Conservation (phyloP, 83 land plant species). For the Picea engelmannii region DNA sequence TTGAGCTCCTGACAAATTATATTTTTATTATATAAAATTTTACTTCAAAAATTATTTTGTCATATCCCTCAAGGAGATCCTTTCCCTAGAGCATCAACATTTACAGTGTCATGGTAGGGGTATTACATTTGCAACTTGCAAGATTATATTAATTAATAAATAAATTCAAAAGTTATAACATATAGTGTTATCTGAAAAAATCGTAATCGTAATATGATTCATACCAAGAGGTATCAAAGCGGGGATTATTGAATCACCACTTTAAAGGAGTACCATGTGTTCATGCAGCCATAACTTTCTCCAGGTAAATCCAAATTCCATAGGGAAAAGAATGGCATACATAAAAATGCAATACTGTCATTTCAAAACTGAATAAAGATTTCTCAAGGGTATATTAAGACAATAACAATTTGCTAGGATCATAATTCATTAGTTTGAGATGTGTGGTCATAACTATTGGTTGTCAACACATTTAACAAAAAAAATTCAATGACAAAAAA, state of each 20-base stretch:
- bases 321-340: not conserved
- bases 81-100: not conserved
- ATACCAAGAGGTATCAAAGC: too few relatives aligned
- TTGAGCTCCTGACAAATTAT: not conserved
- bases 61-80: too few relatives aligned
- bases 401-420: not conserved
- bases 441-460: not conserved
- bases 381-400: too few relatives aligned
- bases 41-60: not conserved
- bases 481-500: not conserved
- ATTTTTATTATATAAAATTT: not conserved
- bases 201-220: not conserved
- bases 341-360: not conserved
- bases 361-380: too few relatives aligned
- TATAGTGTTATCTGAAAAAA: not conserved
- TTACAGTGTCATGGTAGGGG: not conserved
- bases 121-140: not conserved
- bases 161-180: not conserved
- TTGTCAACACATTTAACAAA: too few relatives aligned
- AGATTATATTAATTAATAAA: not conserved
- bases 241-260: too few relatives aligned
- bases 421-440: not conserved
- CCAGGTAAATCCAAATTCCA: too few relatives aligned
- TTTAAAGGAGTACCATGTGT: too few relatives aligned
- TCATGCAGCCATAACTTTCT: too few relatives aligned